Evolutionary conservation across 2,329 filamentous ascomycete species (phyloP).

Genomic region (Ceratocystis cubensis): DNA sequence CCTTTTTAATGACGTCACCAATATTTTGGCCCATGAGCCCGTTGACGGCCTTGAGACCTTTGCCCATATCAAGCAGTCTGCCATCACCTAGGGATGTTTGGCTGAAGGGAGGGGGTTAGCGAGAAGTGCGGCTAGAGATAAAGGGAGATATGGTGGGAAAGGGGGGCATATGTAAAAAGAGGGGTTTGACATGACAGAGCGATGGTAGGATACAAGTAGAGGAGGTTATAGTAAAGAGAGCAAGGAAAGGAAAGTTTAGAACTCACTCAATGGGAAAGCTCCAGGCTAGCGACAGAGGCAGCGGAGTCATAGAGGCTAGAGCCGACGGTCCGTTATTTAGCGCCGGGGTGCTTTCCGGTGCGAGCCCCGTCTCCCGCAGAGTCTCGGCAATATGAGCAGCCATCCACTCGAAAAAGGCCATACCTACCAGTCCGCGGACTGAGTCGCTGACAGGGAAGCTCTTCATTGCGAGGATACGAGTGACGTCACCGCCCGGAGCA

Average conservation of each 20-base stretch:
- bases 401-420: conserved; percentile 57
- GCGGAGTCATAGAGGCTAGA: conserved; percentile 26
- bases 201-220: neutral
- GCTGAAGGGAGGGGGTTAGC: conserved; percentile 30
- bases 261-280: conserved; percentile 58
- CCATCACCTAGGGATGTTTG: conserved; percentile 52
- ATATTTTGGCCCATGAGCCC: conserved; percentile 48
- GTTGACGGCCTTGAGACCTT: conserved; percentile 48
- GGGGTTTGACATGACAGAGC: too few relatives aligned
- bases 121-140: neutral
- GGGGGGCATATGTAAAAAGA: too few relatives aligned
- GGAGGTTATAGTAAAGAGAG: neutral
- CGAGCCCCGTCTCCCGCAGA: conserved; percentile 28
- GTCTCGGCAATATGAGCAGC: conserved; percentile 47
- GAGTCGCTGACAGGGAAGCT: conserved; percentile 44
- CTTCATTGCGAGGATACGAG: conserved; percentile 31
- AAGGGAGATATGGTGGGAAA: neutral
- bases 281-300: conserved; percentile 53
- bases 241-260: neutral
- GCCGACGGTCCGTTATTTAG: neutral
- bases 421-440: conserved; percentile 45
- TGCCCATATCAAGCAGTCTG: conserved; percentile 50
- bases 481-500: neutral
- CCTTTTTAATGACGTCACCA: conserved; percentile 43
- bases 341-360: neutral